A percentile compares a stretch with the other conserved stretches of the same genome.
phyloP scores from a whole-genome alignment of 2,329 filamentous ascomycete species.

The Claviceps spartinae region DNA sequence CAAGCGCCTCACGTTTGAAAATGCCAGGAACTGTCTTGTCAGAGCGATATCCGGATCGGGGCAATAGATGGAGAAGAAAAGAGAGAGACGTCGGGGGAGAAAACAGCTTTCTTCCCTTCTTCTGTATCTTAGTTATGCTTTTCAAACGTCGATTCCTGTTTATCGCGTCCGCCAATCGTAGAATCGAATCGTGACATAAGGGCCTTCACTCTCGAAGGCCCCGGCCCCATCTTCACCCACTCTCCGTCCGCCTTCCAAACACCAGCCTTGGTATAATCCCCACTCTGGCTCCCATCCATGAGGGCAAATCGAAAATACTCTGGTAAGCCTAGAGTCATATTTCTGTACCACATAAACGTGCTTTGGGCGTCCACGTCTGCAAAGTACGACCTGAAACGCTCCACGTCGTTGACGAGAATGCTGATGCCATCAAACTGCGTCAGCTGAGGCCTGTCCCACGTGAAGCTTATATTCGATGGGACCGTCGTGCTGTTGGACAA shows the following conservation, averaged over 20 bases:
- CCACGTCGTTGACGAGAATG: conserved; percentile 74
- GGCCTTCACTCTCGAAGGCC: conserved; percentile 36
- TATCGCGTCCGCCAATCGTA: too few species aligned
- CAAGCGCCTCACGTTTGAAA: too few species aligned
- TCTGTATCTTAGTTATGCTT: too few species aligned
- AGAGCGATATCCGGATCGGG: too few species aligned
- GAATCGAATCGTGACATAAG: conserved; percentile 6
- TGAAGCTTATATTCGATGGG: conserved; percentile 53
- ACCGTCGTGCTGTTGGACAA: conserved; percentile 22
- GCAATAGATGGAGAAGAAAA: too few species aligned
- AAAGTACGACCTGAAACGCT: conserved; percentile 62
- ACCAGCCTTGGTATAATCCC: conserved; percentile 65
- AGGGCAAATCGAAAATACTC: conserved; percentile 72
- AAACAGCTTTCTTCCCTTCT: too few species aligned
- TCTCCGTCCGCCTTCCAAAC: conserved; percentile 49
- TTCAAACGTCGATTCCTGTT: too few species aligned
- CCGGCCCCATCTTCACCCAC: conserved; percentile 53
- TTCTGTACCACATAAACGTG: conserved; percentile 46
- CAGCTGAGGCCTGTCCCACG: conserved; percentile 31
- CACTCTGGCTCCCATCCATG: conserved; percentile 48
- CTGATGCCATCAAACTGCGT: conserved; percentile 59
- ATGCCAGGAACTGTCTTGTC: too few species aligned
- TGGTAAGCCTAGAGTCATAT: conserved; percentile 29
- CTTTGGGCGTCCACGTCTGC: conserved; percentile 32
- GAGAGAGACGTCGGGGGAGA: too few species aligned